Conservation (phyloP, 163 green algal species). For the Scenedesmus sp. region DNA sequence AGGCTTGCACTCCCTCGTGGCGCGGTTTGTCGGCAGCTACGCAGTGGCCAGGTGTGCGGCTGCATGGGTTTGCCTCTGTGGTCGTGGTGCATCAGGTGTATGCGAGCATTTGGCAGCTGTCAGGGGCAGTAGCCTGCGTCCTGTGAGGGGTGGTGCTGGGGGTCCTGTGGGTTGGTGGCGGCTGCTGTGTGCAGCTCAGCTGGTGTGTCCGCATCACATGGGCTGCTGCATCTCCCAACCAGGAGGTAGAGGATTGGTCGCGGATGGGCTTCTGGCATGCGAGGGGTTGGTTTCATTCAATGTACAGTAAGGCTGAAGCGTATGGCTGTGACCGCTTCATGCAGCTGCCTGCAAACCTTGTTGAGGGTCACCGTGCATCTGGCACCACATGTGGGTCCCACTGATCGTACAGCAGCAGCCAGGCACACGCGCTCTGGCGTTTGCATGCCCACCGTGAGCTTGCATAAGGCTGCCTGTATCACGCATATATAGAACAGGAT, state of each 20-base stretch:
- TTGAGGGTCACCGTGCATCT: too few species aligned
- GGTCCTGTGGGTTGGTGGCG: too few species aligned
- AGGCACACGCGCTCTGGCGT: too few species aligned
- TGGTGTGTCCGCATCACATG: neutral
- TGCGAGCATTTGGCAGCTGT: too few species aligned
- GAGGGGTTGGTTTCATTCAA: neutral
- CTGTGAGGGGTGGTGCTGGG: neutral
- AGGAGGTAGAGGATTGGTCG: neutral
- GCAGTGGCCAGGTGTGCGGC: neutral
- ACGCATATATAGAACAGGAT: too few species aligned
- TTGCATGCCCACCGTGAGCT: too few species aligned
- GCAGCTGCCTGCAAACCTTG: too few species aligned
- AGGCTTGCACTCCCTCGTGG: too few species aligned
- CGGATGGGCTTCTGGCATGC: neutral
- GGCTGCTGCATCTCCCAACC: neutral
- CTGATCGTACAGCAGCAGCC: too few species aligned
- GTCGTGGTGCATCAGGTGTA: neutral
- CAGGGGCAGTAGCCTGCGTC: neutral
- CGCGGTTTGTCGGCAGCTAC: neutral
- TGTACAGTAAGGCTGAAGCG: neutral
- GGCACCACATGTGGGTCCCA: too few species aligned
- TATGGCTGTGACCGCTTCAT: neutral
- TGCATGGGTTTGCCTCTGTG: too few species aligned
- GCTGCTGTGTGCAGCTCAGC: neutral
- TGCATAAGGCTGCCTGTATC: too few species aligned